These are phyloP conservation scores for Fusarium sp. DNA, from an alignment of 2,329 filamentous ascomycete genomes.

Conservation along the genomic window DNA sequence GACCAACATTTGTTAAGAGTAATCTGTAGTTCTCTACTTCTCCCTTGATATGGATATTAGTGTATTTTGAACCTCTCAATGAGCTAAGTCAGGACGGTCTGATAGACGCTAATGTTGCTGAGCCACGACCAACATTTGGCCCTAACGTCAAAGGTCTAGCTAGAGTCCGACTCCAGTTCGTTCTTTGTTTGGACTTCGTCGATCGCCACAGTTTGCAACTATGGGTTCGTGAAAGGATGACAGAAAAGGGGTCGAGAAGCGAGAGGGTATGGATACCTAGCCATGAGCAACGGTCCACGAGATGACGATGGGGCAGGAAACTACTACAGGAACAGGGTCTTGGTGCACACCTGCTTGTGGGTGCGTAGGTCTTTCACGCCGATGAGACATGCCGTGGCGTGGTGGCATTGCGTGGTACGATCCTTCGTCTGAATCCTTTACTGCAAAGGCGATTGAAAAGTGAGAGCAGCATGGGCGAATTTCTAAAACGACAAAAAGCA, in stretches of 20 bases:
- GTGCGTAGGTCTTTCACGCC: constrained; percentile 21
- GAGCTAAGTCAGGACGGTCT: constrained; percentile 7
- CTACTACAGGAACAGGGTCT: constrained; percentile 50
- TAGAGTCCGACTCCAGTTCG: constrained; percentile 8
- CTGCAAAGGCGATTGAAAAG: constrained; percentile 8
- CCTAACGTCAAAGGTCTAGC: constrained; percentile 19
- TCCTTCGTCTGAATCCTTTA: constrained; percentile 32
- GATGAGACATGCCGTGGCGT: constrained; percentile 33
- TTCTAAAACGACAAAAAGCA: background rate
- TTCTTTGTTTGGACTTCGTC: constrained; percentile 22
- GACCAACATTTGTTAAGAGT: constrained; percentile 5
- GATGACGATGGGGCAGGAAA: constrained; percentile 46
- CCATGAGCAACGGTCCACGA: constrained; percentile 37
- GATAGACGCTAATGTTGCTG: constrained; percentile 22
- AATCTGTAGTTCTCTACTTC: background rate
- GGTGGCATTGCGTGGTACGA: constrained; percentile 34
- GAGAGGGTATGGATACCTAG: constrained; percentile 17
- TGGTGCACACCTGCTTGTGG: constrained; percentile 28
- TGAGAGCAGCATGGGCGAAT: background rate
- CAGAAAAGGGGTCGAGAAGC: constrained; percentile 29
- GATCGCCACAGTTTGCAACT: constrained; percentile 29
- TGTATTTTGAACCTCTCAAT: constrained; percentile 2
- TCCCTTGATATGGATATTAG: background rate
- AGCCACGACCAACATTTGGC: constrained; percentile 24
- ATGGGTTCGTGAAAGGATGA: background rate